Evolutionary conservation across 345 rosid species (phyloP), one percentile per base, ranked within the genome.

Genomic region (Psidium friedrichsthalianum): DNA sequence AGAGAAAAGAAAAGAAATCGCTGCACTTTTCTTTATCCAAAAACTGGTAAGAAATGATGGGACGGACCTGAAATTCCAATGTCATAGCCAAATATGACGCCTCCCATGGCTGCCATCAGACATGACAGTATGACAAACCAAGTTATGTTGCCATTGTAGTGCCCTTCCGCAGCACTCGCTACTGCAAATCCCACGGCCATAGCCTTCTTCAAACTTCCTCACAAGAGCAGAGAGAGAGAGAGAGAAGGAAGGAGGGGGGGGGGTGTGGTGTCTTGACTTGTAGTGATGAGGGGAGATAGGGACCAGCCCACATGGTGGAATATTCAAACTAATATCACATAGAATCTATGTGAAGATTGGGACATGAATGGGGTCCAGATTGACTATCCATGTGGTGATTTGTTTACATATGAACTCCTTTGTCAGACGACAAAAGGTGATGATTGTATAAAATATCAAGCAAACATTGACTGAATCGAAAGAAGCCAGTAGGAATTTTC

Each of bases 71-170:
- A 87, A 85, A 93, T 93, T 57, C 99, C 99, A 82, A 95, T 92
- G 89, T 96, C 99, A 85, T 95, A 96, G 88, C 99, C 98, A 64
- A 95, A 95, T 85, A 96, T 91, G 59, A 94, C 92, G 49, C 99
- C 99, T 85, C 99, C 99, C 94, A 91, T 95, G 90, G 95, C 95
- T 29, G 99, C 99, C 94, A 94, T 91, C 87, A 93, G 89, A 86
- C 98, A 95, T 13, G 98, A 96, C 11, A 94, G 87, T 24, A 93
- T 89, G 52, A 94, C 96, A 84, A 93, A 94, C 51, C 29, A 64
- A 25, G 97, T 96, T 82, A 94, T 88, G 90, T 86, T 90, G 59
- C 95, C 97, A 42, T 88, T 89, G 87, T 93, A 89, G 24, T 88
- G 54, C 76, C 82, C 51, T 24, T 12, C 56, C 11, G 32, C 88